Conservation (phyloP, 2,329 filamentous ascomycete genomes). For the Phyllosticta citribraziliensis region DNA sequence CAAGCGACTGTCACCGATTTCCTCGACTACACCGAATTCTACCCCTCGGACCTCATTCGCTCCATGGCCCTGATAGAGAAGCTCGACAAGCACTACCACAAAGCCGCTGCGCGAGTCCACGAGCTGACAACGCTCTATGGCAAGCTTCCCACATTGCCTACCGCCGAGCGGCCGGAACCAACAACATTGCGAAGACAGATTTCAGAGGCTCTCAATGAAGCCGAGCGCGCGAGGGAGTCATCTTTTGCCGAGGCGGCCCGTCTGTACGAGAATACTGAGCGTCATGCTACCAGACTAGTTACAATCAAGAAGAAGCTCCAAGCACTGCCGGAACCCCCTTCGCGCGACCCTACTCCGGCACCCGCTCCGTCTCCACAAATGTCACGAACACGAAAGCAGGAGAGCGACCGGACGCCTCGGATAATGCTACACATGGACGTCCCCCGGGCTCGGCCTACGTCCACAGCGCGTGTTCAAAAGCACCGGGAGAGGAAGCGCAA, state of each 20-base stretch:
- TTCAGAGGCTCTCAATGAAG: slow-evolving; percentile 44
- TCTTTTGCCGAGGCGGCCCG: slow-evolving; percentile 47
- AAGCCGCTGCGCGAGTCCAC: slow-evolving; percentile 36
- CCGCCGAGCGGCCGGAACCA: slow-evolving; percentile 41
- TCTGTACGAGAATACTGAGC: slow-evolving; percentile 47
- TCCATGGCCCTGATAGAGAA: slow-evolving; percentile 52
- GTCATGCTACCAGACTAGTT: slow-evolving; percentile 47
- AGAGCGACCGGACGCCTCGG: slow-evolving; percentile 14
- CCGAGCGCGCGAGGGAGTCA: slow-evolving; percentile 46
- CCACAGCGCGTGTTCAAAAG: slow-evolving; percentile 10
- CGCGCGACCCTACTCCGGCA: slow-evolving; percentile 49
- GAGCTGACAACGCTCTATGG: slow-evolving; percentile 39
- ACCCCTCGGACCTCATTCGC: slow-evolving; percentile 54
- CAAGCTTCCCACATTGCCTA: slow-evolving; percentile 40
- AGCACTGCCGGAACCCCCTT: slow-evolving; percentile 50
- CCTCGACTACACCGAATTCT: slow-evolving; percentile 60
- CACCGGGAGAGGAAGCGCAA: slow-evolving; percentile 19
- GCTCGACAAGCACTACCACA: slow-evolving; percentile 36
- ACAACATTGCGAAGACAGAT: slow-evolving; percentile 45
- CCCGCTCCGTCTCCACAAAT: slow-evolving; percentile 34
- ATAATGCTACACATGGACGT: slow-evolving; percentile 16
- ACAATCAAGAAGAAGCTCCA: slow-evolving; percentile 54
- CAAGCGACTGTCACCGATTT: slow-evolving; percentile 58
- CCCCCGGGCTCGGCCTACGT: slow-evolving; percentile 2
- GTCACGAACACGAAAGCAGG: slow-evolving; percentile 19